Percentiles rank a stretch among this genome's conserved stretches.
Evolutionary conservation across 352 stramenopile genomes (phyloP).

Genomic region (Phytophthora tubulina): DNA sequence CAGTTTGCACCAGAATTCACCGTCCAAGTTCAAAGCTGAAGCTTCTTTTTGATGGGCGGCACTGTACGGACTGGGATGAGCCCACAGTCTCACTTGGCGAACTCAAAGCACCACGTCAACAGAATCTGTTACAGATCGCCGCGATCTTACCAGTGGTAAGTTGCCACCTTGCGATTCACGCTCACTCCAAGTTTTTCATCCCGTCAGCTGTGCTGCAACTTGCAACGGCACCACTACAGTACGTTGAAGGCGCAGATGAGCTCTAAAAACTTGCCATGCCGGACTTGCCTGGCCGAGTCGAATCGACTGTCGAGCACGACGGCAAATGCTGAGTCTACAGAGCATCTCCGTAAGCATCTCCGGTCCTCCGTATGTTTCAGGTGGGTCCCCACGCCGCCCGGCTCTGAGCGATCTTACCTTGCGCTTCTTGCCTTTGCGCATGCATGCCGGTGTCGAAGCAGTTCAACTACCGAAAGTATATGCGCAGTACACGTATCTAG

Average conservation of each 20-base stretch:
- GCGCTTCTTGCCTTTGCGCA: slow-evolving; percentile 8
- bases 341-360: slow-evolving; percentile 17
- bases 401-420: slow-evolving; percentile 26
- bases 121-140: neutral
- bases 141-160: no score
- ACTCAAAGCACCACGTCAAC: slow-evolving; percentile 2
- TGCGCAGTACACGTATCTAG: no score
- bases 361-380: slow-evolving; percentile 19
- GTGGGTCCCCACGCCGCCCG: slow-evolving; percentile 1
- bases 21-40: neutral
- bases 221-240: slow-evolving; percentile 10
- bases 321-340: slow-evolving; percentile 15
- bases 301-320: no score
- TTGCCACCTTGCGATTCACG: slow-evolving; percentile 17
- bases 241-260: neutral
- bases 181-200: neutral
- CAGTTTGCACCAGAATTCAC: slow-evolving; percentile 19
- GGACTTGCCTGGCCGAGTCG: neutral
- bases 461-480: slow-evolving; percentile 23
- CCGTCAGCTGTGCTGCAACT: slow-evolving; percentile 15
- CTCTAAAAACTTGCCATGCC: neutral
- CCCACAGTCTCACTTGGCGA: neutral
- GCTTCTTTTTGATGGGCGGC: slow-evolving; percentile 1
- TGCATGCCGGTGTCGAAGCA: slow-evolving; percentile 23
- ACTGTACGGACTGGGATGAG: slow-evolving; percentile 7